phyloP scores from a whole-genome alignment of 306 rosid species.

The Prosopis cineraria region DNA sequence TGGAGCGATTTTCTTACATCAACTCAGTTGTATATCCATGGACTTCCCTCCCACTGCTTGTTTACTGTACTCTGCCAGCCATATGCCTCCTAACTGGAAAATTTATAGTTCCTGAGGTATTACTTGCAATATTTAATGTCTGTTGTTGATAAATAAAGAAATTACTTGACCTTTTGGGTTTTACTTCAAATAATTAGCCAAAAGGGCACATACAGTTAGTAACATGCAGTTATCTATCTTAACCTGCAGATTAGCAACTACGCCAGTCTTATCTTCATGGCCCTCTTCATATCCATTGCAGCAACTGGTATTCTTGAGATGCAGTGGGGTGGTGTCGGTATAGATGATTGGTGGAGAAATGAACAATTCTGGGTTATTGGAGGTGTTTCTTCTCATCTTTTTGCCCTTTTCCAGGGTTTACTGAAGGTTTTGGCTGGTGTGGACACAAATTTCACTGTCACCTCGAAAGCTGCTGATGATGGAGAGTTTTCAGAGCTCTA shows the following conservation, averaged over 20 bases:
- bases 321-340: conserved; percentile 95
- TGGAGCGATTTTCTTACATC: conserved; percentile 89
- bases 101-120: conserved; percentile 96
- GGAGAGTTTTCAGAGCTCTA: conserved; percentile 94
- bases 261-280: conserved; percentile 89
- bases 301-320: conserved; percentile 93
- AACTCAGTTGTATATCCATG: conserved; percentile 91
- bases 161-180: not conserved
- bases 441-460: conserved; percentile 89
- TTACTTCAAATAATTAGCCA: not conserved
- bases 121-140: conserved; percentile 5
- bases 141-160: not conserved
- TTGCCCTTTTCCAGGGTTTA: conserved; percentile 87
- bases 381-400: conserved; percentile 90
- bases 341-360: conserved; percentile 98
- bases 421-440: conserved; percentile 96
- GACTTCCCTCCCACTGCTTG: conserved; percentile 90
- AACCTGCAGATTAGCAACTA: conserved; percentile 88
- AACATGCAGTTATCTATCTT: conserved; percentile 9
- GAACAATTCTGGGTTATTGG: conserved; percentile 99
- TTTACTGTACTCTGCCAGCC: conserved; percentile 92
- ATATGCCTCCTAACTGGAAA: conserved; percentile 92
- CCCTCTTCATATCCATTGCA: conserved; percentile 88
- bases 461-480: conserved; percentile 94
- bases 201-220: not conserved